Evolutionary conservation across 176 grass and related monocot species (phyloP).

Genomic region (Eleusine coracana): DNA sequence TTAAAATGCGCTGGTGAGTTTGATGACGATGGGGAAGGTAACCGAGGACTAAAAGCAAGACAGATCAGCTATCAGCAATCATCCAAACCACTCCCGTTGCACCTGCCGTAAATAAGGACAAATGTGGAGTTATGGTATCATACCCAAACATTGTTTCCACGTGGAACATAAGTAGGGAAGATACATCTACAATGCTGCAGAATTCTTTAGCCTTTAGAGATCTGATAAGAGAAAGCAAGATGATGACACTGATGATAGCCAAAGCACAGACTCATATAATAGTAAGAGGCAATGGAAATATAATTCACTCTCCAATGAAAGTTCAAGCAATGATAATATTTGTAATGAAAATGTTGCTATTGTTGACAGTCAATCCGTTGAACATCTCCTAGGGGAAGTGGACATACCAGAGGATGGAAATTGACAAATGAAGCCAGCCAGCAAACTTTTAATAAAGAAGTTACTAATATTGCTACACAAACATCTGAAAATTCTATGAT

Average conservation of each 20-base stretch:
- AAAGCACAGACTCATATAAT: conserved; percentile 9
- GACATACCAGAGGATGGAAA: background rate
- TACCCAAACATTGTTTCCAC: background rate
- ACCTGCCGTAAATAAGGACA: background rate
- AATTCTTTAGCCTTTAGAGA: background rate
- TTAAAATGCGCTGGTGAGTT: no score
- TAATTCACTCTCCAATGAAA: background rate
- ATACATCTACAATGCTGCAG: conserved; percentile 6
- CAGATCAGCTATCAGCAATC: no score
- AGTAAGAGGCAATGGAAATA: conserved; percentile 18
- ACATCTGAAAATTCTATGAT: background rate
- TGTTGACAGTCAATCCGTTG: conserved; percentile 7
- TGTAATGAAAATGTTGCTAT: conserved; percentile 18
- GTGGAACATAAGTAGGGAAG: background rate
- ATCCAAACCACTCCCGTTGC: background rate
- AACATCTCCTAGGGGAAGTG: background rate
- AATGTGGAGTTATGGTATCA: background rate
- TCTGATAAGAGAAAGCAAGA: conserved; percentile 32
- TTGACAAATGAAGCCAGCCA: background rate
- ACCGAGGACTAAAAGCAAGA: no score
- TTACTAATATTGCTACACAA: conserved; percentile 11
- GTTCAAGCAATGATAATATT: background rate
- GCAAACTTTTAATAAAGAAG: conserved; percentile 13
- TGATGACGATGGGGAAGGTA: no score
- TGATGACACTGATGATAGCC: background rate